Conservation (phyloP, 768 basidiomycete genomes). For the Lentinula aciculospora region DNA sequence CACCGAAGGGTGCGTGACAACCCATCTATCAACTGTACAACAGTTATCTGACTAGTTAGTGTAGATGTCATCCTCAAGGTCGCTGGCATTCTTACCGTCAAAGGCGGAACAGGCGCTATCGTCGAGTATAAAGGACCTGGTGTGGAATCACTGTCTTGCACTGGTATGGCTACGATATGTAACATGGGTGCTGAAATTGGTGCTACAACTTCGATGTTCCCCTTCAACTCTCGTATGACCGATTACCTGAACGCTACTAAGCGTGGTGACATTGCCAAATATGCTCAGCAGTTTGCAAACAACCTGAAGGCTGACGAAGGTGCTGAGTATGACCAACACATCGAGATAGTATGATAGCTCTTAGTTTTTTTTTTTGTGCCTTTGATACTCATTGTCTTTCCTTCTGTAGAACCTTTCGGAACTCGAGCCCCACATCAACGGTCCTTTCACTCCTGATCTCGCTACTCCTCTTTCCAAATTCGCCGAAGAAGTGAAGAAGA, state of each 20-base stretch:
- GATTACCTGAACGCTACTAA: constrained; percentile 95
- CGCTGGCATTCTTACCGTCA: constrained; percentile 97
- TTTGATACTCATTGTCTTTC: not conserved
- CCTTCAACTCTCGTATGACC: constrained; percentile 93
- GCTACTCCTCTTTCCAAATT: constrained; percentile 98
- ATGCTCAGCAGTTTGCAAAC: constrained; percentile 84
- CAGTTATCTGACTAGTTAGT: constrained; percentile 9
- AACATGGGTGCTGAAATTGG: constrained; percentile 99
- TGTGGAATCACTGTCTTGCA: constrained; percentile 94
- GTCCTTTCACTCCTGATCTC: constrained; percentile 99
- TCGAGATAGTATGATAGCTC: constrained; percentile 70
- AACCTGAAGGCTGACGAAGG: constrained; percentile 85
- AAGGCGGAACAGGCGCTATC: constrained; percentile 98
- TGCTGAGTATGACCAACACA: constrained; percentile 89
- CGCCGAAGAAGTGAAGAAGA: constrained; percentile 84
- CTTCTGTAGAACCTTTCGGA: constrained; percentile 77
- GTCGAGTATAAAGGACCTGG: constrained; percentile 96
- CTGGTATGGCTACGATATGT: constrained; percentile 99
- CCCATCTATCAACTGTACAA: not conserved
- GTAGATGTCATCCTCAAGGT: constrained; percentile 98
- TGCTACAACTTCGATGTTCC: constrained; percentile 98
- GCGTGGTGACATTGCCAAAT: constrained; percentile 80
- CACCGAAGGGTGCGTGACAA: constrained; percentile 74
- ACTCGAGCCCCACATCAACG: constrained; percentile 99
- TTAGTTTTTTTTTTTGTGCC: not conserved